Percentiles rank a stretch among this genome's conserved stretches.
These are phyloP conservation scores for Pythium periplocum DNA, from an alignment of 352 stramenopile genomes.

Conservation along the genomic window DNA sequence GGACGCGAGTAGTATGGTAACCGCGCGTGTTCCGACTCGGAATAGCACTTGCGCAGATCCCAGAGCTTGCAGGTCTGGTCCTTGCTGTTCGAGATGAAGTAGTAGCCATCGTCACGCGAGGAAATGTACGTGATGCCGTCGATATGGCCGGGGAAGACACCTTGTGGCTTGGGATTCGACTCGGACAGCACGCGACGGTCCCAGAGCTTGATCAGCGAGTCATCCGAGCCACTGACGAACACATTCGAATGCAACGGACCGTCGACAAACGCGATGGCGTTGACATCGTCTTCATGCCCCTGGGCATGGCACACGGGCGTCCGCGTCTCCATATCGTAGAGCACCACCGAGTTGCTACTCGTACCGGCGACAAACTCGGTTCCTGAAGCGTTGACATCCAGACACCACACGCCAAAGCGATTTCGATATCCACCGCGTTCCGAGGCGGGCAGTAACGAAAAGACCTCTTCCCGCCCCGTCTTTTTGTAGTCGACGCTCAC, in stretches of 20 bases:
- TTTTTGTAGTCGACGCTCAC: slow-evolving; percentile 55
- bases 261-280: slow-evolving; percentile 82
- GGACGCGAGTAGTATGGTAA: slow-evolving; percentile 38
- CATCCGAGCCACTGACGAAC: slow-evolving; percentile 82
- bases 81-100: slow-evolving; percentile 87
- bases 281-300: slow-evolving; percentile 75
- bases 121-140: slow-evolving; percentile 80
- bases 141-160: slow-evolving; percentile 79
- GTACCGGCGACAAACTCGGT: slow-evolving; percentile 83
- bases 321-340: slow-evolving; percentile 79
- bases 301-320: slow-evolving; percentile 62
- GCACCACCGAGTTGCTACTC: slow-evolving; percentile 61
- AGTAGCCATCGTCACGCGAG: slow-evolving; percentile 80
- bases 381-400: slow-evolving; percentile 69
- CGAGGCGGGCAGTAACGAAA: slow-evolving; percentile 21
- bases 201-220: slow-evolving; percentile 83
- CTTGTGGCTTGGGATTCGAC: slow-evolving; percentile 64
- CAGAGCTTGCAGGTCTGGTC: slow-evolving; percentile 83
- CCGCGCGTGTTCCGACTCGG: slow-evolving; percentile 35
- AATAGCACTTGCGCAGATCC: slow-evolving; percentile 78
- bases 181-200: slow-evolving; percentile 75
- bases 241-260: slow-evolving; percentile 76
- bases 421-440: slow-evolving; percentile 14
- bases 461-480: slow-evolving; percentile 45
- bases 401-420: slow-evolving; percentile 72